Evolutionary conservation across 805 yeast genomes (phyloP).

Genomic region (Candida vaughaniae): DNA sequence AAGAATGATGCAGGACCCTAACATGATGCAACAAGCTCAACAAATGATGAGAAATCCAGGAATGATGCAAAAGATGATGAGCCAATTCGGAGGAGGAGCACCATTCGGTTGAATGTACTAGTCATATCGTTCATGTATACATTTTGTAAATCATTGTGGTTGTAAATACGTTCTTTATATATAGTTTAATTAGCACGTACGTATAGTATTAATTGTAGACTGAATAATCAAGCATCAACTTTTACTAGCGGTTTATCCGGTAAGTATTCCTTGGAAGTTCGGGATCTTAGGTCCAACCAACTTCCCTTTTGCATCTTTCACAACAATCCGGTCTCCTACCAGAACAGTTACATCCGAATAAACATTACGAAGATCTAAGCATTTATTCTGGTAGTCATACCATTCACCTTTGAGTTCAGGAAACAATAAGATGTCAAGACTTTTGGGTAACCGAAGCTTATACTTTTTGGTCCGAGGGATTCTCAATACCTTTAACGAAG

Average conservation of each 20-base stretch:
- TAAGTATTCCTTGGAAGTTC: too few species aligned
- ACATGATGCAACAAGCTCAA: conserved; percentile 39
- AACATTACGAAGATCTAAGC: not conserved
- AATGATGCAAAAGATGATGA: conserved; percentile 69
- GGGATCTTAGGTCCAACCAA: too few species aligned
- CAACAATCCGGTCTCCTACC: not conserved
- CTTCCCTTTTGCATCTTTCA: too few species aligned
- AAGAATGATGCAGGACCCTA: conserved; percentile 47
- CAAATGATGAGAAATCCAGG: conserved; percentile 56
- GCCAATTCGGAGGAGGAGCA: conserved; percentile 63
- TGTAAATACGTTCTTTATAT: too few species aligned
- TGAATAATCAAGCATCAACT: too few species aligned
- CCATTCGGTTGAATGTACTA: conserved; percentile 4
- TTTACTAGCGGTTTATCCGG: too few species aligned
- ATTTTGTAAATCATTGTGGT: too few species aligned
- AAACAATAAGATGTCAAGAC: not conserved
- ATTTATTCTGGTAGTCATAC: not conserved
- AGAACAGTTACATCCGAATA: not conserved
- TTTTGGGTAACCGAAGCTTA: not conserved
- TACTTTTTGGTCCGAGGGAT: not conserved
- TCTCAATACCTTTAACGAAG: not conserved
- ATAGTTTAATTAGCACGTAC: too few species aligned
- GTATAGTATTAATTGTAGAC: too few species aligned
- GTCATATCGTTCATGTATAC: too few species aligned
- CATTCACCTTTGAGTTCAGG: not conserved